Base-by-base conservation (phyloP, 352 stramenopile genomes). In the Albugo candida region DNA sequence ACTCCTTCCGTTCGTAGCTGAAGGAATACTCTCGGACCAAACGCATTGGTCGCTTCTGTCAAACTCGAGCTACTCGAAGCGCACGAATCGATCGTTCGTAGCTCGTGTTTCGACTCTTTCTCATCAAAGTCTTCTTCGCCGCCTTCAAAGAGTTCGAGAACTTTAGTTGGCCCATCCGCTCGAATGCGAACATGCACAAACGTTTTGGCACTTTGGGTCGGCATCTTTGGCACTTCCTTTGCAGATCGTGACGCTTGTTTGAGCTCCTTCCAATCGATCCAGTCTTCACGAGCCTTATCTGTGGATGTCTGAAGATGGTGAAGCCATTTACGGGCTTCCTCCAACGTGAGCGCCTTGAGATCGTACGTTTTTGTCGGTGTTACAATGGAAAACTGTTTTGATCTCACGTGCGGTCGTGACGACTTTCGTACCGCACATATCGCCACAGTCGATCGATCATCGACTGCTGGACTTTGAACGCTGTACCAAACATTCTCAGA, bases 61-160 rank as follows among this genome's bases (percentile, higher is more conserved):
- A 70, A 57, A 27, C 67, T 83, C 35, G 71, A 71, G 1, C 73
- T 85, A 13, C 66, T 70, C 0, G 70, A 83, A 43, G 42, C 41
- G 17, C 16, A 50, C n/a, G 49, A 43, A 6, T 52, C 45, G 5
- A 37, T 18, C 45, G 45, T 34, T 21, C 45, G 38, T 13, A 52
- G 11, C 35, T 49, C 45, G 20, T 16, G 3, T 36, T 38, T 16
- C 35, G 17, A n/a, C n/a, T 88, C 75, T 41, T 76, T 81, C 46
- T 86, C 78, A 38, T 87, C 78, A 40, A 76, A 81, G 43, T 92
- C 80, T 54, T 89, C 79, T 53, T 91, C 76, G 4, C 76, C 76
- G 43, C 77, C 81, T 71, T 94, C 80, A 49, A 77, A 91, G 2
- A 94, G 47, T 51, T 94, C 82, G n/a, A 94, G 56, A 14, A 94